Conservation (phyloP, 176 grass and related monocot species). For the Hordeum vulgare region MorexV3_pseudomolecules_assembly NC_058523.1:554506843-554507342, state of each 20-base stretch:
- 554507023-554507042: constrained; percentile 15
- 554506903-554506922: neutral
- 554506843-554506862: neutral
- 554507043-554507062: constrained; percentile 8
- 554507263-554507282: neutral
- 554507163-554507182: constrained; percentile 95
- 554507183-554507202: constrained; percentile 97
- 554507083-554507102: constrained; percentile 95
- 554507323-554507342: neutral
- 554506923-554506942: neutral
- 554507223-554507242: constrained; percentile 87
- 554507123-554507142: constrained; percentile 82
- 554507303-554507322: neutral
- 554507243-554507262: neutral
- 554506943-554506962: neutral
- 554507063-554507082: constrained; percentile 99
- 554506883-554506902: neutral
- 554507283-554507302: neutral
- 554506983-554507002: neutral
- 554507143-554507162: constrained; percentile 92
- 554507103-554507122: constrained; percentile 96
- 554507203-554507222: constrained; percentile 94
- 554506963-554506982: neutral
- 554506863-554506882: neutral
- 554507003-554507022: neutral